These are phyloP conservation scores for Penicillium psychrofluorescens DNA, from an alignment of 495 filamentous ascomycete genomes.

Conservation along the genomic window DNA sequence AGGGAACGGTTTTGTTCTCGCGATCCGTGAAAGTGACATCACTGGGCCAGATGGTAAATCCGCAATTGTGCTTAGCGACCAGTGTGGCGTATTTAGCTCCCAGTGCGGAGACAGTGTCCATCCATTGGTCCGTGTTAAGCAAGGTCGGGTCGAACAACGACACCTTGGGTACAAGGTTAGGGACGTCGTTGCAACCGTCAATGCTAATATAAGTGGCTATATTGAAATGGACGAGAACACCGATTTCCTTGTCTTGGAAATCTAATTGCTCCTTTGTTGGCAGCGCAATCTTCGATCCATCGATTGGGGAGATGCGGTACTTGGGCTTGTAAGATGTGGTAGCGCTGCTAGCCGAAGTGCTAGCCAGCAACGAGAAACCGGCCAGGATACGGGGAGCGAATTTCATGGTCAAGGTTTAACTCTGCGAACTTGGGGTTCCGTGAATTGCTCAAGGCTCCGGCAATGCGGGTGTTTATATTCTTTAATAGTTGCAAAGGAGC, in stretches of 20 bases:
- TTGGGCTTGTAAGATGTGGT: not conserved
- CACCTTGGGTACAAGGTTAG: conserved; percentile 1
- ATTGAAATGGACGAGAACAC: conserved; percentile 5
- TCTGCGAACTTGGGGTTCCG: too few relatives aligned
- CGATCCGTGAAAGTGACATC: conserved; percentile 2
- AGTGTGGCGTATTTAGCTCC: conserved; percentile 5
- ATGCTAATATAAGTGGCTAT: conserved; percentile 6
- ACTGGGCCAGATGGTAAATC: conserved; percentile 5
- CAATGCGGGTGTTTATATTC: too few relatives aligned
- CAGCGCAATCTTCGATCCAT: conserved; percentile 6
- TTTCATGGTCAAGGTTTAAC: not conserved
- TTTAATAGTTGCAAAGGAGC: too few relatives aligned
- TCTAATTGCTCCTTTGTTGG: conserved; percentile 7
- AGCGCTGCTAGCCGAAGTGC: too few relatives aligned
- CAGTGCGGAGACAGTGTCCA: conserved; percentile 4
- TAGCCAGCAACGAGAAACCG: not conserved
- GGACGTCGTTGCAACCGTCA: conserved; percentile 6
- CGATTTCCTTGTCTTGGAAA: conserved; percentile 7
- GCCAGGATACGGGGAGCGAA: not conserved
- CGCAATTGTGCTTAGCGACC: conserved; percentile 7
- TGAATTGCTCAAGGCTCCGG: too few relatives aligned
- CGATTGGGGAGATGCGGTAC: conserved; percentile 4
- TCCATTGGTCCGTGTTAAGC: conserved; percentile 3
- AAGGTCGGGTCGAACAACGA: conserved; percentile 1
- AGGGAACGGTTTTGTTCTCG: conserved; percentile 4